These are phyloP conservation scores for Alliaria petiolata DNA, from an alignment of 345 rosid species.

Conservation along the genomic window DNA sequence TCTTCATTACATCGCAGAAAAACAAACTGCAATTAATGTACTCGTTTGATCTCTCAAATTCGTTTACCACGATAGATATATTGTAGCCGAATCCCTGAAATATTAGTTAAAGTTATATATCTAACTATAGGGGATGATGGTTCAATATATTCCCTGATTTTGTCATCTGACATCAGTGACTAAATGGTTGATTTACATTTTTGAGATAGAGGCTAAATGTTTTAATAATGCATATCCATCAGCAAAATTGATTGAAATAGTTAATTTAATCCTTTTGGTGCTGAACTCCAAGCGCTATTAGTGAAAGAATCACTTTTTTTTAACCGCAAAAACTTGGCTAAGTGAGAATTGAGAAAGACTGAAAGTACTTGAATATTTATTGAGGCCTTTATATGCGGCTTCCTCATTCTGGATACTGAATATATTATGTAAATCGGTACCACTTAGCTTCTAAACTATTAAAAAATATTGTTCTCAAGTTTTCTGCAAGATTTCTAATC, in stretches of 20 bases:
- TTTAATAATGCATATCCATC: not conserved
- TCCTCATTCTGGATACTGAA: not conserved
- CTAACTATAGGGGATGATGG: too few relatives aligned
- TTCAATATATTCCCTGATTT: not conserved
- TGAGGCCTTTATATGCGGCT: not conserved
- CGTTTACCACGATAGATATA: too few relatives aligned
- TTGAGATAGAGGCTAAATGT: not conserved
- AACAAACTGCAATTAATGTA: not conserved
- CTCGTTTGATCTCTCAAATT: too few relatives aligned
- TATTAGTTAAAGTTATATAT: too few relatives aligned
- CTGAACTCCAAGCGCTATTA: not conserved
- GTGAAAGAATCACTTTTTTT: too few relatives aligned
- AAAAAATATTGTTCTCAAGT: not conserved
- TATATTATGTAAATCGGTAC: not conserved
- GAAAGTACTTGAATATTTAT: not conserved
- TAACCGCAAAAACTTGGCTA: too few relatives aligned
- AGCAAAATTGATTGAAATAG: not conserved
- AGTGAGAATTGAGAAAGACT: conserved; percentile 2
- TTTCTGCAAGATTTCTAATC: not conserved
- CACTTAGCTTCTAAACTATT: too few relatives aligned
- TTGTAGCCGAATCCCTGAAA: too few relatives aligned
- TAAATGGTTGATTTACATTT: not conserved
- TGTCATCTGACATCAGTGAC: not conserved
- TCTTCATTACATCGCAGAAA: not conserved
- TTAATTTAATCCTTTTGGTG: not conserved